Conservation (phyloP, 495 filamentous ascomycete genomes). For the Beverwykella pulmonaria region DNA sequence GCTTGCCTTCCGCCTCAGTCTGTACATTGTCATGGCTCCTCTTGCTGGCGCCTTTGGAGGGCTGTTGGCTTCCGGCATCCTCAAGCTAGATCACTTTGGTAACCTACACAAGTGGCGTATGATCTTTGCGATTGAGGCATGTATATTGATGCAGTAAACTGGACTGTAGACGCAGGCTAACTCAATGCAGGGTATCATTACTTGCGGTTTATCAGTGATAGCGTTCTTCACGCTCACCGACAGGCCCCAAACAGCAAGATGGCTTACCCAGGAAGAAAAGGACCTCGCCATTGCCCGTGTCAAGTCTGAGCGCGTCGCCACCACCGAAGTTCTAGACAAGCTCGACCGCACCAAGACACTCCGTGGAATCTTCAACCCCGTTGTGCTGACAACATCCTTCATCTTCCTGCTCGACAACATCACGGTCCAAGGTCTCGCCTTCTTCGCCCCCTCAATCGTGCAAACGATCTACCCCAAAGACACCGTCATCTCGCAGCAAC, state of each 20-base stretch:
- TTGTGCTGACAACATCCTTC: slow-evolving; percentile 52
- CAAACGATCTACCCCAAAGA: slow-evolving; percentile 60
- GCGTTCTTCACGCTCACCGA: slow-evolving; percentile 41
- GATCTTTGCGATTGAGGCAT: slow-evolving; percentile 44
- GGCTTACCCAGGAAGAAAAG: slow-evolving; percentile 40
- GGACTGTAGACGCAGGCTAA: too few species aligned
- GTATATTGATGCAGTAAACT: too few species aligned
- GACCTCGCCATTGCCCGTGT: slow-evolving; percentile 47
- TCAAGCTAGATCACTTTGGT: slow-evolving; percentile 52
- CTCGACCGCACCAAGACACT: slow-evolving; percentile 52
- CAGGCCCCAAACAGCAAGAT: slow-evolving; percentile 37
- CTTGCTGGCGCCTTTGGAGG: slow-evolving; percentile 73
- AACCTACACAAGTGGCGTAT: slow-evolving; percentile 43
- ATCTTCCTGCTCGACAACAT: slow-evolving; percentile 61
- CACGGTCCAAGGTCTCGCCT: slow-evolving; percentile 61
- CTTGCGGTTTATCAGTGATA: slow-evolving; percentile 33
- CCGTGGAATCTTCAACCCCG: slow-evolving; percentile 55
- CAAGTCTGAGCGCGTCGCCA: slow-evolving; percentile 66
- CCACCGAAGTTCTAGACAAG: slow-evolving; percentile 62
- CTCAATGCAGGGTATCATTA: slow-evolving; percentile 30
- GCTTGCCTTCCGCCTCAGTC: slow-evolving; percentile 60
- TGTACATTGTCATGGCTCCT: slow-evolving; percentile 63
- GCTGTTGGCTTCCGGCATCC: slow-evolving; percentile 63
- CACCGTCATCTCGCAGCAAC: slow-evolving; percentile 63
- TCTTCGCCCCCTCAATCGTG: slow-evolving; percentile 75